Evolutionary conservation across 1,139 yeast species (phyloP), one percentile per base, ranked within the genome.

Genomic region (Protomyces inundatus): DNA sequence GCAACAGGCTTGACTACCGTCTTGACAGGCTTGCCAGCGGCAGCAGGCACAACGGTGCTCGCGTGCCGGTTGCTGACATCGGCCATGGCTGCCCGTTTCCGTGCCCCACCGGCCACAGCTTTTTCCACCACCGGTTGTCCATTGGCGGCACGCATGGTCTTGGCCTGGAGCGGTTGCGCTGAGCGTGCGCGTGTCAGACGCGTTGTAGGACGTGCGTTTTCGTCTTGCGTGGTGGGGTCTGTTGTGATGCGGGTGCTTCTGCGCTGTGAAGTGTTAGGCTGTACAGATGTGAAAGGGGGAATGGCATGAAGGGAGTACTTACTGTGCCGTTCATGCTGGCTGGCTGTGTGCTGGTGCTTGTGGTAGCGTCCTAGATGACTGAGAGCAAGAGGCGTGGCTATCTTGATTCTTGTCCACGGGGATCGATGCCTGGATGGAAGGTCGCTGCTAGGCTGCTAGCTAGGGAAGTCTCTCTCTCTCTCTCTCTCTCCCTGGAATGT

Each of bases 31-130:
- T 55, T 64, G 16, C 50, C 54, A n/a, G 16, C 50, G 36, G 61
- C 48, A 6, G 50, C 57, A 36, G 34, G 12, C 23, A 30, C 36
- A 7, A 50, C 62, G 14, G 66, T 65, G 5, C 16, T 30, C 32
- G 33, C 42, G 39, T 68, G 66, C 40, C 72, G 71, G 60, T 73
- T 73, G 61, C 74, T 73, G 36, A 73, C 69, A 62, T 73, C 76
- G 4, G 73, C 75, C 39, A 73, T 67, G 7, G 75, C 76, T 35
- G 76, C 72, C 23, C 76, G 70, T 45, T 72, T 69, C n/a, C 73
- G 61, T 36, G 66, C 67, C 6, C 14, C 40, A 40, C 33, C 23
- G n/a, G 39, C 48, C 3, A 51, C 23, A 16, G 54, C 34, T 16
- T 50, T 51, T 39, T 40, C 51, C 4, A 58, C 56, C 4, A 51